Base-by-base conservation (phyloP, 768 basidiomycete species). In the Pisolithus microcarpus region DNA sequence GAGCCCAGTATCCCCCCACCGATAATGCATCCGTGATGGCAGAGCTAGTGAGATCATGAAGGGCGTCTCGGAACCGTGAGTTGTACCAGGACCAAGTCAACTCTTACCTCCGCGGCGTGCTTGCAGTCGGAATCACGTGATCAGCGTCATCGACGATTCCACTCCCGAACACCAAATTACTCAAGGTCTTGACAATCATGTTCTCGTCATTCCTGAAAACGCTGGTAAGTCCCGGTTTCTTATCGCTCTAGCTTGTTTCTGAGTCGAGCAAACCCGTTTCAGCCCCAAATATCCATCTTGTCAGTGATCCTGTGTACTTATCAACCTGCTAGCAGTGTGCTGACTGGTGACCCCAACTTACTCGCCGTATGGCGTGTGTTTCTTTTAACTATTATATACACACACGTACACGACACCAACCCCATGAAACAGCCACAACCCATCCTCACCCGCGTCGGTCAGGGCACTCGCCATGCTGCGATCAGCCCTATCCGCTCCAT, bases 211-310 rank as follows among this genome's bases (percentile, higher is more conserved):
- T 71, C 52, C 68, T 65, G 48, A 66, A 61, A 31, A 61, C 65
- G 10, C 38, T 70, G 56, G 69, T 72, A 38, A 37, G 69, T 58
- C 21, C 3, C 16, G 43, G 26, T 26, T 7, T 28, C 42, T 7
- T 23, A 19, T 21, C 23, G 10, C 23, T 43, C 8, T 13, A 4
- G 15, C 23, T 8, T 15, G 6, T 3, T 18, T 40, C 15, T 21
- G 39, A 40, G 10, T 48, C 44, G 38, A n/a, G n/a, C 42, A 45
- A 7, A 16, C 7, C 47, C n/a, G 6, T 52, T 50, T 40, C 50
- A 74, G 72, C 82, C 81, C 7, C 76, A 84, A 60, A 72, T 85
- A 26, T 83, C 83, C 6, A 83, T 85, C 28, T 85, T 84, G 83
- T 84, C 58, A 57, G 78, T 67, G 21, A 16, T 16, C 39, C 9